phyloP scores from a whole-genome alignment of 2,329 filamentous ascomycete species.

The Alternaria atra region DNA sequence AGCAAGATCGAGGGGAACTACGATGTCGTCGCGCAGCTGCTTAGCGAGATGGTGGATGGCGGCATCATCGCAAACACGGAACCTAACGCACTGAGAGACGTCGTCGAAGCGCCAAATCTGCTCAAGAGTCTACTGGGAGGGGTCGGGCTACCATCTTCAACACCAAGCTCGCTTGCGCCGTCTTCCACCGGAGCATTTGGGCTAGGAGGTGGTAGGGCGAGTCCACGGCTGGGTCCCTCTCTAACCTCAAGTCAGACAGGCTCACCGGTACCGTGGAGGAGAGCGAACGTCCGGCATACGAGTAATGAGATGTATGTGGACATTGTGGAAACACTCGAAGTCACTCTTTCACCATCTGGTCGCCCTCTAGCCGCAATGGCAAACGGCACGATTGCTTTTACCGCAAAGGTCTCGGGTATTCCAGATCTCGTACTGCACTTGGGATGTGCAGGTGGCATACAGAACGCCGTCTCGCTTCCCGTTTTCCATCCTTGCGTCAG shows the following conservation, averaged over 20 bases:
- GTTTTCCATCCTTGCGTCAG: constrained; percentile 97
- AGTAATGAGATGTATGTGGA: constrained; percentile 98
- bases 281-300: constrained; percentile 91
- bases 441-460: constrained; percentile 75
- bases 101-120: constrained; percentile 90
- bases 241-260: constrained; percentile 44
- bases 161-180: constrained; percentile 42
- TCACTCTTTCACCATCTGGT: constrained; percentile 90
- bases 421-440: constrained; percentile 87
- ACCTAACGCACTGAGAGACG: constrained; percentile 87
- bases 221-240: constrained; percentile 34
- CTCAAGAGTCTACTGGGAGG: constrained; percentile 88
- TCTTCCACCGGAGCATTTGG: constrained; percentile 19
- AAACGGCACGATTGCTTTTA: constrained; percentile 93
- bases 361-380: constrained; percentile 85
- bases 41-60: constrained; percentile 96
- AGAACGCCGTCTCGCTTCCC: constrained; percentile 80
- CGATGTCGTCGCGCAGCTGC: constrained; percentile 90
- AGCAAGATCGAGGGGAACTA: constrained; percentile 89
- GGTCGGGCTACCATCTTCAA: constrained; percentile 75
- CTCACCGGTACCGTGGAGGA: constrained; percentile 81
- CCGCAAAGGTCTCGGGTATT: constrained; percentile 90
- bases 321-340: constrained; percentile 86
- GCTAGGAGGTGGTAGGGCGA: constrained; percentile 26
- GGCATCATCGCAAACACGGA: constrained; percentile 91